Evolutionary conservation across 108 stramenopile genomes (phyloP), one percentile per base, ranked within the genome.

Genomic region (Pseudonitzschia delicatissima): DNA sequence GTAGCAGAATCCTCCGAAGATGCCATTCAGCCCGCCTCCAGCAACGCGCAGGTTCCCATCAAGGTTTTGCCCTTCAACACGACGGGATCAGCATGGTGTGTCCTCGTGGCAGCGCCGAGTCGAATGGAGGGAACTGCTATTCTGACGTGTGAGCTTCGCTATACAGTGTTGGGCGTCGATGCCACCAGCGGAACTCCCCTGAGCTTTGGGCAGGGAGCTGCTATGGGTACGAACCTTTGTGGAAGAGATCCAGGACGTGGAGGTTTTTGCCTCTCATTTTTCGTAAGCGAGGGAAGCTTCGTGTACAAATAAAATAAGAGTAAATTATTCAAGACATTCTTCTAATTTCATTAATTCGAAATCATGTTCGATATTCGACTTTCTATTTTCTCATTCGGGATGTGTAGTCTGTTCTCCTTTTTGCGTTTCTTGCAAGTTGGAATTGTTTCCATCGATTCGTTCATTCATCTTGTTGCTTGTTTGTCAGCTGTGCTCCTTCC

Each of bases 1-100:
- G 84, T 94, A n/a, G 93, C 93, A 2, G 93, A 94, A 67, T 88
- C 88, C 52, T 94, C 93, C n/a, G 93, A 94, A 62, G 93, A 94
- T 57, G 90, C 88, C 15, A 81, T 94, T 35, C 68, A 79, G 37
- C 90, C 88, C 11, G 47, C 47, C n/a, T 48, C 47, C 3, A 48
- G n/a, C 23, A 71, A 75, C 35, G 45, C 83, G 34, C 75, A 80
- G 57, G 76, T 94, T 12, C 88, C 93, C 0, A 73, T 94, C 32
- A 84, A 81, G 58, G 78, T 82, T 8, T 63, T 94, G 37, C 90
- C 93, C 0, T 77, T 67, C 27, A 49, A 71, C 32, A 67, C 85
- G 20, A 79, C 85, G 26, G 93, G 93, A 18, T 82, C 84, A 35
- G 62, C 84, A 2, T 94, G 93, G 93, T 91, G 85, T 55, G 88